Evolutionary conservation across 768 basidiomycete genomes (phyloP).

Genomic region (Cubamyces lactineus): DNA sequence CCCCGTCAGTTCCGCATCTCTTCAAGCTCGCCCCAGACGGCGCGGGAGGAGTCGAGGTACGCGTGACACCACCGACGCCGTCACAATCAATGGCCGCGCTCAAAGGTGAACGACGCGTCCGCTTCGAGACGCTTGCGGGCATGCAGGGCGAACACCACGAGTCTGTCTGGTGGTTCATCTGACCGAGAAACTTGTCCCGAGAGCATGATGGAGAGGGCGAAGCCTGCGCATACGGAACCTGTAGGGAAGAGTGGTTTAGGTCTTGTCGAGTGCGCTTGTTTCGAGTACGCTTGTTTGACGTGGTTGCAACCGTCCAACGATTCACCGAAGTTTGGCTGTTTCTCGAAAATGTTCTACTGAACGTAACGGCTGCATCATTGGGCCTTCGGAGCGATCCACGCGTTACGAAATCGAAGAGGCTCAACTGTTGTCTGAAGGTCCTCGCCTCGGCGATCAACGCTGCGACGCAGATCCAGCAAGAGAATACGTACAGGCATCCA

Average conservation of each 20-base stretch:
- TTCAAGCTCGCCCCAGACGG: constrained; percentile 21
- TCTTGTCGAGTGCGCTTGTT: neutral
- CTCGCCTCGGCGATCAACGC: constrained; percentile 8
- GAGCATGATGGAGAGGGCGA: neutral
- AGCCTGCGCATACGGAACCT: neutral
- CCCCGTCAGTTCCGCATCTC: constrained; percentile 21
- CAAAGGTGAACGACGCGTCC: constrained; percentile 8
- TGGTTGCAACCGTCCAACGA: neutral
- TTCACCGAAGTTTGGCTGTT: neutral
- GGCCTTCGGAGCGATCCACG: no score
- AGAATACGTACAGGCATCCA: neutral
- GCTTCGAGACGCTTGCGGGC: constrained; percentile 12
- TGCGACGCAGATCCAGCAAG: neutral
- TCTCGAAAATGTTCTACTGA: neutral
- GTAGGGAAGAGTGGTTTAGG: neutral
- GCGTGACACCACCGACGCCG: constrained; percentile 28
- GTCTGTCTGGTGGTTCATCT: constrained; percentile 23
- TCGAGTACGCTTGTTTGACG: constrained; percentile 9
- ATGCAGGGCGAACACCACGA: constrained; percentile 13
- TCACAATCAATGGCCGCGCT: constrained; percentile 10
- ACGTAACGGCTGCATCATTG: no score
- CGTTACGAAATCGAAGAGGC: no score
- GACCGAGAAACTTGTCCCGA: neutral
- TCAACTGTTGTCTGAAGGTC: no score
- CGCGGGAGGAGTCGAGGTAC: constrained; percentile 18